These are phyloP conservation scores for Saussurea involucrata DNA, from an alignment of 129 eudicot species.

Conservation along the genomic window DNA sequence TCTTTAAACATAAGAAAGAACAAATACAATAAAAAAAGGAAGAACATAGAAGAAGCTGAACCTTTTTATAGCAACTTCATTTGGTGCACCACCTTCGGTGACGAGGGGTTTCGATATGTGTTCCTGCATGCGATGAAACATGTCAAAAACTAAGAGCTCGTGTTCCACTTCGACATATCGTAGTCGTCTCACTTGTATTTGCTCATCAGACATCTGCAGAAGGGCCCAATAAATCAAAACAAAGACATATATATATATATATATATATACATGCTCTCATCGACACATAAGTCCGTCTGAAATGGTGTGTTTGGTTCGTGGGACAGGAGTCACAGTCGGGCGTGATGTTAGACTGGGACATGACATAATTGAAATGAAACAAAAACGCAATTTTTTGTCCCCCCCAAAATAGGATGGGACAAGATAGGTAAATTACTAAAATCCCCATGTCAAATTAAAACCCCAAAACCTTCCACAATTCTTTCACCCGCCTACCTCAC, in stretches of 20 bases:
- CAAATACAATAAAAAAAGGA: background rate
- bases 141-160: constrained; percentile 44
- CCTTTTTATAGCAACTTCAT: constrained; percentile 38
- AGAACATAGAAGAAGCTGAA: background rate
- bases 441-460: too few species aligned
- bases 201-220: constrained; percentile 52
- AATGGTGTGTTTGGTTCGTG: too few species aligned
- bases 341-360: too few species aligned
- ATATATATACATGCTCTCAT: background rate
- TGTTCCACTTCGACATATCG: constrained; percentile 36
- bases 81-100: constrained; percentile 40
- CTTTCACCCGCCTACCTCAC: too few species aligned
- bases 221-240: background rate
- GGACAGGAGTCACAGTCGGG: too few species aligned
- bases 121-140: constrained; percentile 35
- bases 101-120: constrained; percentile 32
- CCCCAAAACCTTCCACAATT: too few species aligned
- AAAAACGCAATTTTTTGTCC: too few species aligned
- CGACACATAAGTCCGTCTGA: background rate
- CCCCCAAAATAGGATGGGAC: too few species aligned
- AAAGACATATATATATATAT: too few species aligned
- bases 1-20: background rate
- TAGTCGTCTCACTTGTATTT: constrained; percentile 51
- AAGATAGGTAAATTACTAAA: too few species aligned
- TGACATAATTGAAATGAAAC: too few species aligned